phyloP scores from a whole-genome alignment of 768 basidiomycete species.

The Leccinum boreale region DNA sequence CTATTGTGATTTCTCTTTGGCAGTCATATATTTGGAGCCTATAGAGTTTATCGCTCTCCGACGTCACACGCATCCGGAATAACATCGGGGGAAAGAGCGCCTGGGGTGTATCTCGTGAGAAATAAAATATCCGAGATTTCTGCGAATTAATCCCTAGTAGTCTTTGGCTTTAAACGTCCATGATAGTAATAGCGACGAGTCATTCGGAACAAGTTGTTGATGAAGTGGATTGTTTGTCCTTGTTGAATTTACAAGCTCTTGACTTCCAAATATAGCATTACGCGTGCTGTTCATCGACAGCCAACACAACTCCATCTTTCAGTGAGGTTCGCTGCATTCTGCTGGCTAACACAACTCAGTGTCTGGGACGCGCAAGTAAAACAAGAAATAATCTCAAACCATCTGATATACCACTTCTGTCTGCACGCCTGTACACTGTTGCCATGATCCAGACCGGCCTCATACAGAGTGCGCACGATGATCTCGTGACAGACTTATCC shows the following conservation, averaged over 20 bases:
- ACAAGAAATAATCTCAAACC: background rate
- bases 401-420: background rate
- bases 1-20: no score
- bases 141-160: background rate
- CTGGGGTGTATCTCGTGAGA: background rate
- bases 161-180: background rate
- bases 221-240: slow-evolving; percentile 7
- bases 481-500: slow-evolving; percentile 80
- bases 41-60: background rate
- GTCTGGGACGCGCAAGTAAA: background rate
- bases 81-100: background rate
- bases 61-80: background rate
- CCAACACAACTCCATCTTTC: background rate
- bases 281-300: background rate
- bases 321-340: background rate
- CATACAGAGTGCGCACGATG: slow-evolving; percentile 73
- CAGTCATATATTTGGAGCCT: background rate
- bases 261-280: slow-evolving; percentile 3
- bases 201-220: background rate
- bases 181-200: background rate
- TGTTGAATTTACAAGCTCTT: slow-evolving; percentile 19
- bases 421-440: background rate
- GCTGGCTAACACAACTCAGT: background rate
- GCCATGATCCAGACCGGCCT: slow-evolving; percentile 77
- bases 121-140: background rate